Base-by-base conservation (phyloP, 1,284 basidiomycete species). In the Gymnopus androsaceus region DNA sequence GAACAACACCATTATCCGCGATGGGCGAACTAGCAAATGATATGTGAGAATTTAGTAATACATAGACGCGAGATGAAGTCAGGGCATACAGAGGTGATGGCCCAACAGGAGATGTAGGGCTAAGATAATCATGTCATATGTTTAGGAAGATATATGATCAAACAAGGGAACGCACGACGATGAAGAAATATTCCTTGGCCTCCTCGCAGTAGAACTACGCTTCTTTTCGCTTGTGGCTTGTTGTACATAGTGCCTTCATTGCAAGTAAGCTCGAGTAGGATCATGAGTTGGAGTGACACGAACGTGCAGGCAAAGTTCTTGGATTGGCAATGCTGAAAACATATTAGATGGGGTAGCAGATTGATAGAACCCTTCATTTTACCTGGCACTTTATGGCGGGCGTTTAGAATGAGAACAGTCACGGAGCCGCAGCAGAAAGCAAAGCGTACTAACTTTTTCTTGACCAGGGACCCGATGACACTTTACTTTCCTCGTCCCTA, bases 231-330 rank as follows among this genome's bases (percentile, higher is more conserved):
- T 86, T 3, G 89, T 91, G 23, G 87, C 88, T 70, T 90, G 88
- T 66, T 92, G 89, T 33, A 91, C 86, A 66, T 75, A 84, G 66
- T 91, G 87, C 59, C 89, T 90, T 66, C 25, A 53, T 37, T 38
- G 52, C 56, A 67, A 62, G 60, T 64, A 59, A 59, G 57, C 55
- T 62, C n/a, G 55, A 54, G 47, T 55, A 53, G 58, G 51, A 54
- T 12, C 23, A 17, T 23, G 23, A 48, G 27, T 11, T 17, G 30
- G 52, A 49, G 63, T 61, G 58, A 63, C 48, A 80, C 82, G 59
- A 66, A 91, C 87, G 90, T 92, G 88, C 89, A 92, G 51, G 88
- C 84, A 66, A 87, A 90, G 65, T 88, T 90, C 75, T 92, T 92
- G 58, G 84, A 81, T 57, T 84, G 71, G 71, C 89, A 92, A 67